A percentile compares a stretch with the other conserved stretches of the same genome.
These are phyloP conservation scores for Betula pendula DNA, from an alignment of 306 rosid species.

Conservation along the genomic window DNA sequence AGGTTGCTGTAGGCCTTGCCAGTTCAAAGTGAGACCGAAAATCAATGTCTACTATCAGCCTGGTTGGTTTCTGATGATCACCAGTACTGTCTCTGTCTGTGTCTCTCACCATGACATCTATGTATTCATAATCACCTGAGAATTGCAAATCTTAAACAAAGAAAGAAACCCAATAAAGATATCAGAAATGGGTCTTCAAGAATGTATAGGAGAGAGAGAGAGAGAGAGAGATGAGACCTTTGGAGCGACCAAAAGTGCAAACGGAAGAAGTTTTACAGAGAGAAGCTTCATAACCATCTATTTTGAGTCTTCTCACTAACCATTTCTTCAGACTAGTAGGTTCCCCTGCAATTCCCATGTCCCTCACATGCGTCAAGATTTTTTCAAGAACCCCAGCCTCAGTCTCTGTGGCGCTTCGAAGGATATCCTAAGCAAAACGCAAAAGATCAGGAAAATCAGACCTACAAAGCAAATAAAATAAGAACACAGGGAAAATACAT, in stretches of 20 bases:
- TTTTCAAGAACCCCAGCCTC: conserved; percentile 42
- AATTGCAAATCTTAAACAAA: neutral
- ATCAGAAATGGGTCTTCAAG: neutral
- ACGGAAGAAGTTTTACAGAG: conserved; percentile 48
- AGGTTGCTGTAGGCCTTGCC: conserved; percentile 44
- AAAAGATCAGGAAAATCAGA: neutral
- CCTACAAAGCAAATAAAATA: neutral
- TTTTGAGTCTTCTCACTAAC: conserved; percentile 35
- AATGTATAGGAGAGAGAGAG: neutral
- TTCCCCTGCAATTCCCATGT: conserved; percentile 1
- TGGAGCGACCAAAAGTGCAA: conserved; percentile 18
- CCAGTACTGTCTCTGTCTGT: conserved; percentile 7
- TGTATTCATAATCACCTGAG: conserved; percentile 44
- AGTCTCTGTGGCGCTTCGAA: conserved; percentile 29
- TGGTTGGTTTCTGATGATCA: conserved; percentile 11
- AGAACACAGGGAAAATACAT: neutral
- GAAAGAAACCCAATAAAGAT: neutral
- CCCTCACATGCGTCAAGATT: conserved; percentile 26
- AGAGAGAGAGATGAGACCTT: conserved; percentile 14
- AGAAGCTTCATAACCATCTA: conserved; percentile 50
- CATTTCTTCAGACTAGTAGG: conserved; percentile 29
- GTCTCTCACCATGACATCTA: conserved; percentile 42
- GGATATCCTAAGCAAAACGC: conserved; percentile 20
- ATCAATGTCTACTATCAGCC: conserved; percentile 54
- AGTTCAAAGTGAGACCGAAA: conserved; percentile 56